A percentile compares a stretch with the other conserved stretches of the same genome.
Conservation (phyloP, 1,139 yeast genomes). For the Magnusiomyces suaveolens region DNA sequence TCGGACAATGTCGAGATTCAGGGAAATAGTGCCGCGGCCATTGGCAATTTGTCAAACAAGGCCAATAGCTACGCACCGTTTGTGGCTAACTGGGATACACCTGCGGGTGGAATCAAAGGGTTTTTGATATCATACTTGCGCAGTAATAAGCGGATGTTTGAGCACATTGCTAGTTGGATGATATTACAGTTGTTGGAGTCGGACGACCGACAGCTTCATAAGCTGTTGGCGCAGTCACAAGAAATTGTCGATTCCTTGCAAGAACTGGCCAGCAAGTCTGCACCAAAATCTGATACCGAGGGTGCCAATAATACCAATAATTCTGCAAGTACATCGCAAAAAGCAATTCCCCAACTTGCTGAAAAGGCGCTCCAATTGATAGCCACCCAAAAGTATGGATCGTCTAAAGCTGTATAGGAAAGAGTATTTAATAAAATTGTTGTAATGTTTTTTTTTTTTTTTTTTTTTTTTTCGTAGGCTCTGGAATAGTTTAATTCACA, state of each 20-base stretch:
- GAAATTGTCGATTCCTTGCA: slow-evolving; percentile 30
- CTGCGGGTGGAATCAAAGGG: slow-evolving; percentile 78
- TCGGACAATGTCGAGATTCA: slow-evolving; percentile 90
- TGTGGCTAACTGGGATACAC: slow-evolving; percentile 67
- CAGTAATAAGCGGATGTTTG: slow-evolving; percentile 89
- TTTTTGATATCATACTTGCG: slow-evolving; percentile 72
- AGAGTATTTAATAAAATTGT: not conserved
- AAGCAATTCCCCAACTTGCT: slow-evolving; percentile 14
- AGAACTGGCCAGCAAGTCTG: slow-evolving; percentile 23
- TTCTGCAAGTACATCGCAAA: slow-evolving; percentile 9
- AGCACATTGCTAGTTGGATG: slow-evolving; percentile 97
- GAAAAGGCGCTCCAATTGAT: slow-evolving; percentile 1
- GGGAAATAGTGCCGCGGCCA: slow-evolving; percentile 97
- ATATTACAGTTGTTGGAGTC: slow-evolving; percentile 86
- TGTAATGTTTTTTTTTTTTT: not conserved
- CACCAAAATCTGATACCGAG: not conserved
- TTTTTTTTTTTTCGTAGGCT: too few species aligned
- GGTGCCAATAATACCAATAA: not conserved
- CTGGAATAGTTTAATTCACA: too few species aligned
- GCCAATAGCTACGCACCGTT: slow-evolving; percentile 75
- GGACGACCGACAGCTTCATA: slow-evolving; percentile 56
- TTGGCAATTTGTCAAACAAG: slow-evolving; percentile 89
- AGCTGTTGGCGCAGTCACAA: slow-evolving; percentile 28
- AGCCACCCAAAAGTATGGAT: not conserved
- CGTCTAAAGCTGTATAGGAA: not conserved